Conservation (phyloP, 2,329 filamentous ascomycete species). For the Lasiodiplodia theobromae region DNA sequence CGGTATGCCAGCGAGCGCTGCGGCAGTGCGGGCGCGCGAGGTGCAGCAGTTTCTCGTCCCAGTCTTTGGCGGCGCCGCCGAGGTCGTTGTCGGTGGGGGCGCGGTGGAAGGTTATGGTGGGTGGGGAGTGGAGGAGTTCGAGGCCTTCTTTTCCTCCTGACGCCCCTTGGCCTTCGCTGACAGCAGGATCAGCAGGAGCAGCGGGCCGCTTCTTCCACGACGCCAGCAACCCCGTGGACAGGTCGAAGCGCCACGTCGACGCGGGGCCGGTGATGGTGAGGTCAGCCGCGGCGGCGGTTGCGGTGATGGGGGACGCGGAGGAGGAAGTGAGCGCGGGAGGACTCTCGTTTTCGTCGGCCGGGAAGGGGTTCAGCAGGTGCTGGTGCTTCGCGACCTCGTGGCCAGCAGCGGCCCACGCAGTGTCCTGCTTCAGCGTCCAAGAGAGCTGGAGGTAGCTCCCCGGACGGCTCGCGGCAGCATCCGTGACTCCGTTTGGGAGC, state of each 20-base stretch:
- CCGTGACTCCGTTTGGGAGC: background rate
- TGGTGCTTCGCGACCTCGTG: background rate
- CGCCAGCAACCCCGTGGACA: background rate
- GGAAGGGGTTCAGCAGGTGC: background rate
- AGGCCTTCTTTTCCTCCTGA: too few relatives aligned
- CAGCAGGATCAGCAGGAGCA: too few relatives aligned
- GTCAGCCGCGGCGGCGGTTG: background rate
- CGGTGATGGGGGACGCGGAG: background rate
- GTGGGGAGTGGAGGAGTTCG: background rate
- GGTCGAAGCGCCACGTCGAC: background rate
- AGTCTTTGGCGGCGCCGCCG: slow-evolving; percentile 32
- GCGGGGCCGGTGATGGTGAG: background rate
- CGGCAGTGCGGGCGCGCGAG: background rate
- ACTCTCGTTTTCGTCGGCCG: background rate
- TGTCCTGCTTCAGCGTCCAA: background rate
- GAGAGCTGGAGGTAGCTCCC: background rate
- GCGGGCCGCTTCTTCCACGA: background rate
- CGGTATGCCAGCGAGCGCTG: background rate
- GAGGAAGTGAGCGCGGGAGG: background rate
- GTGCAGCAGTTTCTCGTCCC: slow-evolving; percentile 56
- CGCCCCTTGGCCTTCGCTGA: too few relatives aligned
- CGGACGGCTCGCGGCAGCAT: too few relatives aligned
- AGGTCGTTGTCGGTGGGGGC: background rate
- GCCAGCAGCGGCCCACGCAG: background rate
- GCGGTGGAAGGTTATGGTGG: background rate